Percentiles rank a stretch among this genome's conserved stretches.
These are phyloP conservation scores for Aspergillus sclerotialis DNA, from an alignment of 2,329 filamentous ascomycete species.

Conservation along the genomic window DNA sequence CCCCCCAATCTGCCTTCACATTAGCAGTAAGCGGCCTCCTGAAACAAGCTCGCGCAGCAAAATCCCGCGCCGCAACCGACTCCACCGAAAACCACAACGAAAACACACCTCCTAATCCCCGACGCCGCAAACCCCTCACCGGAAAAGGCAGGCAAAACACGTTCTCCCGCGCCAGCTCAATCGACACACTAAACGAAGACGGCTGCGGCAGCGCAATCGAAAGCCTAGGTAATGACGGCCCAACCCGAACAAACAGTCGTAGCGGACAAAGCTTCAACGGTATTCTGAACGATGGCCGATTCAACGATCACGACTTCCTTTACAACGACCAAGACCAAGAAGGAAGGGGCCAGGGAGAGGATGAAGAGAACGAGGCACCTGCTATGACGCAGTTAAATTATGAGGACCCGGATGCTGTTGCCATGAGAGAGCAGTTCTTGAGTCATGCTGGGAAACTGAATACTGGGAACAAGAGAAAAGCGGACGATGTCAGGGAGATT, in stretches of 20 bases:
- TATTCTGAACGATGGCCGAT: conserved; percentile 22
- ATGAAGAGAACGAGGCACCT: conserved; percentile 29
- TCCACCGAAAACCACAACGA: conserved; percentile 13
- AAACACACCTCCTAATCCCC: conserved; percentile 14
- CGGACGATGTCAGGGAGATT: conserved; percentile 20
- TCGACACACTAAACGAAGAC: conserved; percentile 43
- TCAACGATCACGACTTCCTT: too few relatives aligned
- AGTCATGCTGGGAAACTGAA: conserved; percentile 38
- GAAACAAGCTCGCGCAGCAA: conserved; percentile 30
- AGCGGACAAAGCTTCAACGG: conserved; percentile 25
- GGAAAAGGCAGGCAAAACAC: conserved; percentile 29
- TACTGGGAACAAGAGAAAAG: conserved; percentile 25
- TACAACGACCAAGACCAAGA: conserved; percentile 14
- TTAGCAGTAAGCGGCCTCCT: conserved; percentile 35
- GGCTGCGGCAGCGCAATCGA: conserved; percentile 32
- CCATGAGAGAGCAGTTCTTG: conserved; percentile 50
- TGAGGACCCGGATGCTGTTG: conserved; percentile 45
- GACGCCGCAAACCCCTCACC: conserved; percentile 28
- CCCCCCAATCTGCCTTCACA: conserved; percentile 22
- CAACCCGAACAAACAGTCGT: conserved; percentile 18
- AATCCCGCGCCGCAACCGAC: conserved; percentile 20
- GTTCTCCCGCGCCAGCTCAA: conserved; percentile 41
- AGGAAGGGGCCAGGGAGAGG: conserved; percentile 16
- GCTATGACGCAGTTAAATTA: conserved; percentile 43
- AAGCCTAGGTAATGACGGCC: conserved; percentile 15